These are phyloP conservation scores for Datisca glomerata DNA, from an alignment of 306 rosid species.

Conservation along the genomic window DNA sequence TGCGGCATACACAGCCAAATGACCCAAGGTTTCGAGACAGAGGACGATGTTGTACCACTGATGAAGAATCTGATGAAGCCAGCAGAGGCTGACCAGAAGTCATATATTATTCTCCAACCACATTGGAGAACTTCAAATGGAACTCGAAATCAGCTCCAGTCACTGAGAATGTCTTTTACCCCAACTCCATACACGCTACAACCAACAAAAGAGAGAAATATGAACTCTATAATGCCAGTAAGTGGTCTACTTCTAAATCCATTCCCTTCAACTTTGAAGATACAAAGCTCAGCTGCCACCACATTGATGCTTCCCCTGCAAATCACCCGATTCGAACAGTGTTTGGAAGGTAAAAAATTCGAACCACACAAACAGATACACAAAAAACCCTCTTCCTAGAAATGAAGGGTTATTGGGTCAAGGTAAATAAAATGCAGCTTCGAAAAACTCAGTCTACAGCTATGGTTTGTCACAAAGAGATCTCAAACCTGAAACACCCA, in stretches of 20 bases:
- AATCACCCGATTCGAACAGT: background rate
- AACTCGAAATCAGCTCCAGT: conserved; percentile 2
- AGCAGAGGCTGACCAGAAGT: conserved; percentile 49
- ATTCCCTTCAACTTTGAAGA: background rate
- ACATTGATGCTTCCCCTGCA: conserved; percentile 1
- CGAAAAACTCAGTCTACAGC: conserved; percentile 1
- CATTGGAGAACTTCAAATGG: conserved; percentile 25
- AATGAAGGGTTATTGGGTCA: conserved; percentile 5
- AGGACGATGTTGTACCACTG: conserved; percentile 13
- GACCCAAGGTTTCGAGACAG: conserved; percentile 22
- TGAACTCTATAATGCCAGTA: conserved; percentile 4
- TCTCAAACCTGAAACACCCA: conserved; percentile 8
- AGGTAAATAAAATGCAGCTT: conserved; percentile 6
- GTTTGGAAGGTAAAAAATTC: background rate
- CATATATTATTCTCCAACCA: conserved; percentile 36
- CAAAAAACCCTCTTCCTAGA: background rate
- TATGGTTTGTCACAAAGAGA: conserved; percentile 2
- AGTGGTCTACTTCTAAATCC: conserved; percentile 6
- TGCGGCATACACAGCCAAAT: conserved; percentile 9
- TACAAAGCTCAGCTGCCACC: background rate
- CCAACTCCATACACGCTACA: conserved; percentile 11
- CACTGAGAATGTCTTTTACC: conserved; percentile 1
- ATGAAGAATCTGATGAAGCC: conserved; percentile 27
- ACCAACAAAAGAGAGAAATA: background rate
- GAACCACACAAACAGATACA: background rate